These are phyloP conservation scores for Chlamydomonas schloesseri DNA, from an alignment of 139 green algal genomes.

Conservation along the genomic window DNA sequence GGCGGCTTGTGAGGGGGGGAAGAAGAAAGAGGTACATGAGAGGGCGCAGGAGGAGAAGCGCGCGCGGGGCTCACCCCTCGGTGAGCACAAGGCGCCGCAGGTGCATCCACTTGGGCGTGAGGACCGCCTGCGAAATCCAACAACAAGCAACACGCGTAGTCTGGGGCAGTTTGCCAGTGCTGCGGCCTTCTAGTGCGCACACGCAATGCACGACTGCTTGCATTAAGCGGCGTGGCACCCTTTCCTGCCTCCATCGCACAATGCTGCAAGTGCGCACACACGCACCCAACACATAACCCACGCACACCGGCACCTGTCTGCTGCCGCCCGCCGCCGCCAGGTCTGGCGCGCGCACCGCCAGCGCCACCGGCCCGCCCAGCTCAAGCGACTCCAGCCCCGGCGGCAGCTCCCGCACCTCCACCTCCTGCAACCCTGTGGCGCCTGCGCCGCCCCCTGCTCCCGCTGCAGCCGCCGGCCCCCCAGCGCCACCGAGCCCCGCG, in stretches of 20 bases:
- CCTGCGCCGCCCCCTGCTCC: background rate
- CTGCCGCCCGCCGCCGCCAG: slow-evolving; percentile 5
- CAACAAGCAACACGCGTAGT: too few relatives aligned
- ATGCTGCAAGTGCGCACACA: too few relatives aligned
- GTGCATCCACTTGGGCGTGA: background rate
- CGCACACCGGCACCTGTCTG: too few relatives aligned
- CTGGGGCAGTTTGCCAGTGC: too few relatives aligned
- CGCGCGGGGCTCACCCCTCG: background rate
- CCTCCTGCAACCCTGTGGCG: too few relatives aligned
- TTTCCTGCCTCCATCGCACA: too few relatives aligned
- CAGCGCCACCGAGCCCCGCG: background rate
- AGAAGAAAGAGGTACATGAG: background rate
- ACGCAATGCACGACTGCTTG: too few relatives aligned
- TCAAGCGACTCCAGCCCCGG: slow-evolving; percentile 7
- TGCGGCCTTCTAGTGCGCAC: too few relatives aligned
- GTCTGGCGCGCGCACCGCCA: background rate
- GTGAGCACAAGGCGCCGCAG: slow-evolving; percentile 18
- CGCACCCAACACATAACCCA: too few relatives aligned
- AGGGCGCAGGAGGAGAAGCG: background rate
- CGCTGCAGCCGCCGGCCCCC: background rate
- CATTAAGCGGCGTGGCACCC: too few relatives aligned
- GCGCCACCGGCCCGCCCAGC: slow-evolving; percentile 6
- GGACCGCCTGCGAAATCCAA: too few relatives aligned
- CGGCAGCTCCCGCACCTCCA: slow-evolving; percentile 15
- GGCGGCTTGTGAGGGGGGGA: background rate